Percentiles rank a stretch among this genome's conserved stretches.
These are phyloP conservation scores for Coprinellus micaceus DNA, from an alignment of 768 basidiomycete genomes.

Conservation along the genomic window DNA sequence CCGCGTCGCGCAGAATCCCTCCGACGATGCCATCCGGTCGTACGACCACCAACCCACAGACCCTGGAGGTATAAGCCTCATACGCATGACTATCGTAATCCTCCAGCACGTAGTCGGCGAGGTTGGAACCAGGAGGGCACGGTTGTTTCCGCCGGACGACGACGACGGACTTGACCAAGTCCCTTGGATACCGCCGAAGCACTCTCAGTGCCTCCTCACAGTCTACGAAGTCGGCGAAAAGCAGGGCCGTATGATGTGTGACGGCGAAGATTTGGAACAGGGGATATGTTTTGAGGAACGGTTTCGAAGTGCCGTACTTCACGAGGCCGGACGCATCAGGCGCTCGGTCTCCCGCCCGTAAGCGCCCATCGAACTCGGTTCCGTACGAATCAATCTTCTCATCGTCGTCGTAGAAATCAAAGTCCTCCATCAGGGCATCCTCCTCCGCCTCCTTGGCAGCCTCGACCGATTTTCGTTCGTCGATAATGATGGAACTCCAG, in stretches of 20 bases:
- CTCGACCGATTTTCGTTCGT: constrained; percentile 28
- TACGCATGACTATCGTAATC: constrained; percentile 27
- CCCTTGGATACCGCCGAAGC: constrained; percentile 12
- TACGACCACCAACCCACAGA: constrained; percentile 47
- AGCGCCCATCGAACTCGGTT: constrained; percentile 15
- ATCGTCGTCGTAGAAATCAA: constrained; percentile 14
- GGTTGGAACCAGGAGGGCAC: background rate
- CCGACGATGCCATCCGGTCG: constrained; percentile 31
- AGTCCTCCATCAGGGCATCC: constrained; percentile 14
- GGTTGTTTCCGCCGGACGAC: constrained; percentile 10
- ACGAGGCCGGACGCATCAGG: constrained; percentile 36
- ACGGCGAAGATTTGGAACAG: constrained; percentile 28
- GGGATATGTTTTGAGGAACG: constrained; percentile 4
- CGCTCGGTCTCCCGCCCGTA: constrained; percentile 43
- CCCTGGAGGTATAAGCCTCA: constrained; percentile 36
- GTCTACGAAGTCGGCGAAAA: constrained; percentile 23
- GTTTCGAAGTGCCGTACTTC: constrained; percentile 6
- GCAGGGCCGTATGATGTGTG: constrained; percentile 30
- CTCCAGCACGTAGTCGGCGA: constrained; percentile 16
- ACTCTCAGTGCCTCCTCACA: constrained; percentile 8
- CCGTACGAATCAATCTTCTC: constrained; percentile 22
- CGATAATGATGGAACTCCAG: constrained; percentile 45
- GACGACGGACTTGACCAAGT: constrained; percentile 15
- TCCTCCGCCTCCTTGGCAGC: constrained; percentile 10
- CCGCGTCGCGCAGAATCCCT: constrained; percentile 6